These are phyloP conservation scores for Rhododendron kiyosumense DNA, from an alignment of 148 eudicot genomes.

Conservation along the genomic window DNA sequence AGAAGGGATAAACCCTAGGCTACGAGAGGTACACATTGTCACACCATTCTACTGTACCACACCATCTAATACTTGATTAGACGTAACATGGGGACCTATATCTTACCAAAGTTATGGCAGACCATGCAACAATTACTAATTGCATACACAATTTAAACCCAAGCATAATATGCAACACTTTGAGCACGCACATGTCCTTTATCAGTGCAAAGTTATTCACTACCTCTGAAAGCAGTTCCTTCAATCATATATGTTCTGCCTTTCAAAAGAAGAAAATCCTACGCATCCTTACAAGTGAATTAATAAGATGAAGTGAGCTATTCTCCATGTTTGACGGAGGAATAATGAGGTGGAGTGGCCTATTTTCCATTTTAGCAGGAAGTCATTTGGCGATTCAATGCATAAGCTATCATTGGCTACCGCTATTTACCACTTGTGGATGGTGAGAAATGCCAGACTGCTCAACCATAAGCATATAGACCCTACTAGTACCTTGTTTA, in stretches of 20 bases:
- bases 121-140: background rate
- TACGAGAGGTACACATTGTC: too few species aligned
- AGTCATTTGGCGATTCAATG: background rate
- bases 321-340: background rate
- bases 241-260: background rate
- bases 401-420: background rate
- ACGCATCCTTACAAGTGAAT: background rate
- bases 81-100: background rate
- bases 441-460: background rate
- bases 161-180: background rate
- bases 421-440: background rate
- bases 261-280: background rate
- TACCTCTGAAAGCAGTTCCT: background rate
- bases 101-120: background rate
- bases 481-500: background rate
- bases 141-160: background rate
- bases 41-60: too few species aligned
- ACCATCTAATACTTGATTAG: background rate
- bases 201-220: background rate
- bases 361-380: background rate
- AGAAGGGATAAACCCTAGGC: too few species aligned
- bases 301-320: background rate
- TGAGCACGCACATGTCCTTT: background rate
- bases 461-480: background rate
- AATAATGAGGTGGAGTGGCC: background rate